phyloP scores from a whole-genome alignment of 2,329 filamentous ascomycete genomes.

The Botrytis fabae region DNA sequence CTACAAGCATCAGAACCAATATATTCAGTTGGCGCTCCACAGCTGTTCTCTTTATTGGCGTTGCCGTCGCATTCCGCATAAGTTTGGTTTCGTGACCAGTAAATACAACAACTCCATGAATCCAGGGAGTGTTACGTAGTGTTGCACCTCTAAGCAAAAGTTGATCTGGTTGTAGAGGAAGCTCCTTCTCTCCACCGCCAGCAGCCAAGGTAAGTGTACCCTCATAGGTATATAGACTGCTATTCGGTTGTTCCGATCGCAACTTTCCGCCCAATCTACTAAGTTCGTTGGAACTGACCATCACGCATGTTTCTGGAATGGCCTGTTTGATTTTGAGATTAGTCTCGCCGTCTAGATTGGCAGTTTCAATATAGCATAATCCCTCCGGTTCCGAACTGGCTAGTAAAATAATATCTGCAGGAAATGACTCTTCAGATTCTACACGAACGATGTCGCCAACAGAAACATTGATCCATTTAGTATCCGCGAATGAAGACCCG shows the following conservation, averaged over 20 bases:
- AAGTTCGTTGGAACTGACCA: constrained; percentile 85
- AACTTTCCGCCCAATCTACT: constrained; percentile 82
- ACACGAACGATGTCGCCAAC: constrained; percentile 93
- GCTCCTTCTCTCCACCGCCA: constrained; percentile 89
- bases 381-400: constrained; percentile 97
- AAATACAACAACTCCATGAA: constrained; percentile 94
- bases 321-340: constrained; percentile 99
- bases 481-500: constrained; percentile 80
- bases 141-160: constrained; percentile 90
- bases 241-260: constrained; percentile 96
- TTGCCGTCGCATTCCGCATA: constrained; percentile 96
- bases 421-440: constrained; percentile 92
- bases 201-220: constrained; percentile 89
- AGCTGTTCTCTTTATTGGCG: constrained; percentile 95
- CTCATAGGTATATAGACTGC: constrained; percentile 97
- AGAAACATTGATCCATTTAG: constrained; percentile 89
- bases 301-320: constrained; percentile 82
- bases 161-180: constrained; percentile 88
- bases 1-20: constrained; percentile 87
- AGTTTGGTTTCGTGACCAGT: constrained; percentile 98
- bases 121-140: constrained; percentile 93
- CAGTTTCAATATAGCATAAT: constrained; percentile 97
- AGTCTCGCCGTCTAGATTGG: constrained; percentile 95
- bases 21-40: constrained; percentile 93
- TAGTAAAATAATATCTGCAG: constrained; percentile 86